Evolutionary conservation across 1,284 basidiomycete genomes (phyloP).

Genomic region (Heliocybe sulcata): DNA sequence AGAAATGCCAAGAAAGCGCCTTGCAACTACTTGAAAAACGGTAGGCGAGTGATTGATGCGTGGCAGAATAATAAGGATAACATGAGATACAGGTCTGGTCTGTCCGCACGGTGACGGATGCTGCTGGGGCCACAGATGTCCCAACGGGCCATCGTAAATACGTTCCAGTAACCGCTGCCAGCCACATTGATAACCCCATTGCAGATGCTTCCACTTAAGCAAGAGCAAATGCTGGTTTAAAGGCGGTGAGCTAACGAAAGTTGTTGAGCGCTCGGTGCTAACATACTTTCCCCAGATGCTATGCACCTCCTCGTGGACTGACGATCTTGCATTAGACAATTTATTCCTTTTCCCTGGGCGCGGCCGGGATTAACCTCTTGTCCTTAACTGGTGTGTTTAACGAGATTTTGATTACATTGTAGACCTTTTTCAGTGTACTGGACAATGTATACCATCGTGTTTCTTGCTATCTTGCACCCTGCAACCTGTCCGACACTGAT

Average conservation of each 20-base stretch:
- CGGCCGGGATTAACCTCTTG: no score
- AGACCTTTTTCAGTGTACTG: no score
- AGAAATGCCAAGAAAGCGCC: constrained; percentile 75
- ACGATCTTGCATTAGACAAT: not conserved
- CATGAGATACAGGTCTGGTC: constrained; percentile 41
- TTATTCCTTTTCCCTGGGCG: not conserved
- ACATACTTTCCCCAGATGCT: not conserved
- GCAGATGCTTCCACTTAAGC: constrained; percentile 24
- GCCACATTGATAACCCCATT: not conserved
- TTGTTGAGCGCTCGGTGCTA: not conserved
- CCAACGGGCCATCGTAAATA: constrained; percentile 46
- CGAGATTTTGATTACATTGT: no score
- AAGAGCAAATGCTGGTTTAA: constrained; percentile 80
- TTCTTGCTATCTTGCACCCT: no score
- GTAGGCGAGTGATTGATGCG: constrained; percentile 25
- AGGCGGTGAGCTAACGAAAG: constrained; percentile 41
- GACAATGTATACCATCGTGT: no score
- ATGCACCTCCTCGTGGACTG: constrained; percentile 2
- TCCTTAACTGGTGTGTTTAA: no score
- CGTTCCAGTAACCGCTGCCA: no score
- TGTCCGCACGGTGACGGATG: constrained; percentile 67
- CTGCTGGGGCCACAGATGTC: constrained; percentile 79
- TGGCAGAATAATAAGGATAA: not conserved
- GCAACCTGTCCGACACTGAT: no score
- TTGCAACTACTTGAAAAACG: constrained; percentile 73